Base-by-base conservation (phyloP, 345 rosid species). In the Eucalyptus leucophloia region DNA sequence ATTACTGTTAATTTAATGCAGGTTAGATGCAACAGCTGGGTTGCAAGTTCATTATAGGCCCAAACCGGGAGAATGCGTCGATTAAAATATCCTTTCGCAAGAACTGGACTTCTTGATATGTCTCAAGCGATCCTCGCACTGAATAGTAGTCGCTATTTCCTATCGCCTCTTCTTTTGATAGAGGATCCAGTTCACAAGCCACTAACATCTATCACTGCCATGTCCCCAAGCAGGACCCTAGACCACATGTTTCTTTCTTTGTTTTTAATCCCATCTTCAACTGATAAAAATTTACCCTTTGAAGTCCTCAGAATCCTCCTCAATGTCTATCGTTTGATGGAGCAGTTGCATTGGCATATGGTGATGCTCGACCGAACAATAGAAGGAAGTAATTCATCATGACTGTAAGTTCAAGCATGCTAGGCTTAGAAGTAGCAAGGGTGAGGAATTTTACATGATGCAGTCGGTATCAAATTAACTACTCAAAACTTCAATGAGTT, bases 281-380 rank as follows among this genome's bases (percentile, higher is more conserved):
- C 88, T 11, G 88, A 86, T 69, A 51, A 30, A 89, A 58, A 81
- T 56, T 44, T 89, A 19, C 32, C 28, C 49, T 86, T 87, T 53
- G 54, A 47, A 72, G 12, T 44, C 53, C 72, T 85, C 53, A 85
- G 80, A 87, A 88, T 83, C 87, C 10, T 88, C 89, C 87, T 90
- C 93, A 90, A 83, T 92, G 83, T 89, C 88, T 62, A 86, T 85
- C 51, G n/a, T 58, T 86, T 92, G 91, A 53, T 49, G 50, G 50
- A 96, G 96, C 80, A 91, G 92, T 87, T 87, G 85, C 91, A 92
- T 72, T 58, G 95, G 94, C 93, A 96, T 88, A 89, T 93, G 93
- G 86, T 72, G 83, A 88, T 94, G 94, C 88, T 97, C 97, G 16
- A 87, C 40, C 58, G 91, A 95, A 91, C 90, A 34, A 90, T 92